These are phyloP conservation scores for Glebionis coronaria DNA, from an alignment of 129 eudicot genomes.

Conservation along the genomic window DNA sequence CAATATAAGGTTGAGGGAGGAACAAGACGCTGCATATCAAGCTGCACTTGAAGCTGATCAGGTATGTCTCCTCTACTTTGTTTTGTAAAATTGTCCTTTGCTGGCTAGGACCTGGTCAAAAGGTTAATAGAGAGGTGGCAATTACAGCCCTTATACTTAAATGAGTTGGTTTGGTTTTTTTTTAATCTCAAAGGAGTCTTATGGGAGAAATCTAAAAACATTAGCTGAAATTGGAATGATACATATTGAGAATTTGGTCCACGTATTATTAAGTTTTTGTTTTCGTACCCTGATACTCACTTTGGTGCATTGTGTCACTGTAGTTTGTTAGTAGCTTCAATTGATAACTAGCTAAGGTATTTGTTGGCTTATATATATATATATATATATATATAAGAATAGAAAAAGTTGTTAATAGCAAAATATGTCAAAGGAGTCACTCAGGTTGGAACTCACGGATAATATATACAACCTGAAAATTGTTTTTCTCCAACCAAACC, in stretches of 20 bases:
- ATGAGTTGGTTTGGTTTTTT: neutral
- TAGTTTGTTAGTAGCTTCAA: too few species aligned
- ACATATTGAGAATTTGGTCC: too few species aligned
- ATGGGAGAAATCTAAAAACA: neutral
- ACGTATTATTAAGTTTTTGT: too few species aligned
- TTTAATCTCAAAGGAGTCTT: neutral
- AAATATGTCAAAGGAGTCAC: neutral
- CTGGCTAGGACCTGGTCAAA: neutral
- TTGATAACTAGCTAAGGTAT: too few species aligned
- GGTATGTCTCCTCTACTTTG: slow-evolving; percentile 33
- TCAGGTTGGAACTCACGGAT: neutral
- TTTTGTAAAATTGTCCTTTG: neutral
- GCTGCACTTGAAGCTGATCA: slow-evolving; percentile 99
- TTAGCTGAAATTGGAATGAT: neutral
- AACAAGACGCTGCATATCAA: slow-evolving; percentile 97
- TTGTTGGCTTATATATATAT: too few species aligned
- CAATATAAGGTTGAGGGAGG: slow-evolving; percentile 78
- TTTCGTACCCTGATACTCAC: too few species aligned
- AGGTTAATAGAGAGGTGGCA: neutral
- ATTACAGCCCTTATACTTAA: neutral
- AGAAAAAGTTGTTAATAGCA: too few species aligned
- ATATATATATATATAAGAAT: too few species aligned
- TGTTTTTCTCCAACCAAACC: neutral
- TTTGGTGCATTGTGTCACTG: too few species aligned
- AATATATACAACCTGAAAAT: neutral